A percentile compares a stretch with the other conserved stretches of the same genome.
These are phyloP conservation scores for Skeletonema potamos DNA, from an alignment of 108 stramenopile genomes.

Conservation along the genomic window DNA sequence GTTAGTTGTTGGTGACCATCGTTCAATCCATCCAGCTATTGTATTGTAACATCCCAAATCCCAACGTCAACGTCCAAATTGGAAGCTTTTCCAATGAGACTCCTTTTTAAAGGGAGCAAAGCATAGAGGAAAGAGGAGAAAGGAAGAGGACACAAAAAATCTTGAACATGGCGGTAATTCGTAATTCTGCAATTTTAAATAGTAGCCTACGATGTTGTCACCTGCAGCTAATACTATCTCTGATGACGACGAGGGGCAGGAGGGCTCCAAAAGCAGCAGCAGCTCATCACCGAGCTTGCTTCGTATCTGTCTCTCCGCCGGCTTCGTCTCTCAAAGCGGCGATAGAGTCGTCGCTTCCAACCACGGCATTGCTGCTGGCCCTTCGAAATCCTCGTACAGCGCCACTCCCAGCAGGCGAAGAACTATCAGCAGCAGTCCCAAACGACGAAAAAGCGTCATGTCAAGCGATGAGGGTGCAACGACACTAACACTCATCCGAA, in stretches of 20 bases:
- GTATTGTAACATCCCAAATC: too few species aligned
- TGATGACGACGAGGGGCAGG: background rate
- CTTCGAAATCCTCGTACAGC: background rate
- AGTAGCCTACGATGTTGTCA: background rate
- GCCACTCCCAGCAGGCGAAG: background rate
- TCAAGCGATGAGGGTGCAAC: constrained; percentile 10
- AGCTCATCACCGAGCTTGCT: constrained; percentile 23
- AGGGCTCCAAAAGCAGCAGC: background rate
- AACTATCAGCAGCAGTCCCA: background rate
- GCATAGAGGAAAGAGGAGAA: too few species aligned
- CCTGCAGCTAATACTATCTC: background rate
- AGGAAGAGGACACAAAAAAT: background rate
- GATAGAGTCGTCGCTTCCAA: background rate
- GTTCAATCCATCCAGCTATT: too few species aligned
- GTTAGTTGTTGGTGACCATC: too few species aligned
- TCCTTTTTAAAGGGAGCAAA: too few species aligned
- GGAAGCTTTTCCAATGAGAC: background rate
- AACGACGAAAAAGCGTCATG: constrained; percentile 2
- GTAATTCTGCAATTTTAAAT: too few species aligned
- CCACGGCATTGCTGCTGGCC: background rate
- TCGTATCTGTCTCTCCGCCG: constrained; percentile 33
- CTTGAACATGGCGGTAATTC: background rate
- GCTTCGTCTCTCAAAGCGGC: constrained; percentile 15
- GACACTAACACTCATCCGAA: constrained; percentile 8
- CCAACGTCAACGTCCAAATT: too few species aligned